Conservation (phyloP, 2,329 filamentous ascomycete genomes). For the Trichoderma sp. region DNA sequence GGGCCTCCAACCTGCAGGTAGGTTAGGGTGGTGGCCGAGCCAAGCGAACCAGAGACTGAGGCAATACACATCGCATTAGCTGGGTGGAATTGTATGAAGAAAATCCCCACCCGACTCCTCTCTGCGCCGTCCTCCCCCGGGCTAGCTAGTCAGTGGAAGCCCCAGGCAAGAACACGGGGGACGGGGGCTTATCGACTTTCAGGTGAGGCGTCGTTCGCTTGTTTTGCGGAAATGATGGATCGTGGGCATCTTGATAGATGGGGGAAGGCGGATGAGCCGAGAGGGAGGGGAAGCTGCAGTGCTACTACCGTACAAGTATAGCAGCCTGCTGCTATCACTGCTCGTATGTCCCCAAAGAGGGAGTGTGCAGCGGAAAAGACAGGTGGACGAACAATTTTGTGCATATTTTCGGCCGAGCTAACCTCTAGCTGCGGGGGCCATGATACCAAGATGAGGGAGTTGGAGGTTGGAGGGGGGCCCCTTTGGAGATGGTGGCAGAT, state of each 20-base stretch:
- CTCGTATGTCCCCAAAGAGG: not conserved
- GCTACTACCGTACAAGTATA: not conserved
- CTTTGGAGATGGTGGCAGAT: not conserved
- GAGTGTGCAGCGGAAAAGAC: constrained; percentile 11
- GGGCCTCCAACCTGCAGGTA: constrained; percentile 1
- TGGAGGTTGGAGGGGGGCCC: not conserved
- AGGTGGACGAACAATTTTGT: constrained; percentile 12
- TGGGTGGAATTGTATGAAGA: not conserved
- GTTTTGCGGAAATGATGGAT: constrained; percentile 20
- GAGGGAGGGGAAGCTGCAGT: not conserved
- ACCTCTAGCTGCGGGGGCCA: constrained; percentile 5
- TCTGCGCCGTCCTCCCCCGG: not conserved
- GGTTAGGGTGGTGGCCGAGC: not conserved
- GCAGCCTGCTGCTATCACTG: not conserved
- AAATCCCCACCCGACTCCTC: constrained; percentile 7
- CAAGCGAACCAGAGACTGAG: not conserved
- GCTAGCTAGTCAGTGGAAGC: not conserved
- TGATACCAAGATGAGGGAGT: constrained; percentile 15
- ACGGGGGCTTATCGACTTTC: constrained; percentile 23
- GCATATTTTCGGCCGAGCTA: constrained; percentile 12
- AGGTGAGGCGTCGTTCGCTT: constrained; percentile 27
- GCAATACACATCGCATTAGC: constrained; percentile 8
- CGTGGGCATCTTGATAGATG: constrained; percentile 25
- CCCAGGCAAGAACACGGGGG: constrained; percentile 7
- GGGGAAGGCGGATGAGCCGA: not conserved